phyloP scores from a whole-genome alignment of 2,329 filamentous ascomycete genomes.

The Phyllosticta capitalensis region DNA sequence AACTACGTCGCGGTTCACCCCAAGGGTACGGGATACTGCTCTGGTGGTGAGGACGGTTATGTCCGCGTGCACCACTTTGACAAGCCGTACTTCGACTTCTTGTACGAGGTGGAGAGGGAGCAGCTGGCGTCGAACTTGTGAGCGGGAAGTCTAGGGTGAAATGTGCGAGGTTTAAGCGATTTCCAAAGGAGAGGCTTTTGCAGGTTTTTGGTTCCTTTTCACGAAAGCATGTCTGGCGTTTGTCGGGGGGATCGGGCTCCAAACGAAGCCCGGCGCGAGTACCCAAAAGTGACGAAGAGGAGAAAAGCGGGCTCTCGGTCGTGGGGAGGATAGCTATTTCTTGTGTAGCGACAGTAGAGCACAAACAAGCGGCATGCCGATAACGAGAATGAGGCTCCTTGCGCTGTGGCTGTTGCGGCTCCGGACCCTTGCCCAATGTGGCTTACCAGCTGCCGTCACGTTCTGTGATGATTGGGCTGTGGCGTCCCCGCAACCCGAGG shows the following conservation, averaged over 20 bases:
- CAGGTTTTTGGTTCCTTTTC: constrained; percentile 9
- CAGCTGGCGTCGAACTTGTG: constrained; percentile 35
- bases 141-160: neutral
- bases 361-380: neutral
- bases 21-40: constrained; percentile 83
- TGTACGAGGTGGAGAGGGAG: constrained; percentile 97
- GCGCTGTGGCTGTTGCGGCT: neutral
- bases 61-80: constrained; percentile 98
- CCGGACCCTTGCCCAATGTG: neutral
- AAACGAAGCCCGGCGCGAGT: neutral
- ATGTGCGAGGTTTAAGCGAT: neutral
- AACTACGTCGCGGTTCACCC: constrained; percentile 95
- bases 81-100: constrained; percentile 96
- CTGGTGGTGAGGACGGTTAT: constrained; percentile 96
- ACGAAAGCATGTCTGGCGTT: constrained; percentile 12
- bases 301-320: neutral
- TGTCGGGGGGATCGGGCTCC: constrained; percentile 1
- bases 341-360: neutral
- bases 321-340: neutral
- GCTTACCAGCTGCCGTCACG: constrained; percentile 3
- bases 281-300: neutral
- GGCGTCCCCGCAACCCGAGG: neutral
- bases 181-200: constrained; percentile 4
- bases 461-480: constrained; percentile 3
- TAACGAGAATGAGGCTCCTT: neutral